phyloP scores from a whole-genome alignment of 805 yeast species.

The Sugiyamaella marilandica region DNA sequence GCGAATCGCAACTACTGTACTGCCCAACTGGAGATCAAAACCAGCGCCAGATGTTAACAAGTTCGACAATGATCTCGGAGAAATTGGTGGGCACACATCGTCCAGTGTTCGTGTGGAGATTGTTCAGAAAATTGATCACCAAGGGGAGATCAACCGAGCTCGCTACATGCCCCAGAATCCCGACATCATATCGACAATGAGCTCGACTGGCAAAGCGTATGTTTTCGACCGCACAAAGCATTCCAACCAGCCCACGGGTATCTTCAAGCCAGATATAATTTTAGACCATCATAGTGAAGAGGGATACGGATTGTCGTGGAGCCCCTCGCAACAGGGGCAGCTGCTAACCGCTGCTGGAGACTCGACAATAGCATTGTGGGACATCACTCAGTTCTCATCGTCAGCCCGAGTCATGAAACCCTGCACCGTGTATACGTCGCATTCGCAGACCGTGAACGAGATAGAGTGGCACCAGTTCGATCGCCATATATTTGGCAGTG shows the following conservation, averaged over 20 bases:
- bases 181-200: constrained; percentile 68
- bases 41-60: constrained; percentile 29
- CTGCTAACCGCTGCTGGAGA: constrained; percentile 55
- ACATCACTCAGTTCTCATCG: constrained; percentile 44
- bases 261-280: constrained; percentile 47
- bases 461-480: constrained; percentile 64
- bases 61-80: constrained; percentile 36
- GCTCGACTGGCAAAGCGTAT: constrained; percentile 58
- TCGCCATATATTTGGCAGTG: constrained; percentile 55
- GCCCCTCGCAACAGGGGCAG: constrained; percentile 52
- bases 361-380: constrained; percentile 65
- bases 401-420: constrained; percentile 29
- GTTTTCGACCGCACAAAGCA: constrained; percentile 84
- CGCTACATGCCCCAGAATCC: constrained; percentile 82
- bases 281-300: constrained; percentile 43
- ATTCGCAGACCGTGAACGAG: constrained; percentile 59
- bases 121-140: constrained; percentile 58
- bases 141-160: constrained; percentile 69
- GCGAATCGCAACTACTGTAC: constrained; percentile 33
- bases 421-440: constrained; percentile 28
- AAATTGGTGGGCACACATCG: constrained; percentile 29
- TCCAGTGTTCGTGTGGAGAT: constrained; percentile 37
- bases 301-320: constrained; percentile 70
- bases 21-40: constrained; percentile 11
- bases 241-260: constrained; percentile 41